Evolutionary conservation across 805 yeast genomes (phyloP).

Genomic region (Ogataea haglerorum): DNA sequence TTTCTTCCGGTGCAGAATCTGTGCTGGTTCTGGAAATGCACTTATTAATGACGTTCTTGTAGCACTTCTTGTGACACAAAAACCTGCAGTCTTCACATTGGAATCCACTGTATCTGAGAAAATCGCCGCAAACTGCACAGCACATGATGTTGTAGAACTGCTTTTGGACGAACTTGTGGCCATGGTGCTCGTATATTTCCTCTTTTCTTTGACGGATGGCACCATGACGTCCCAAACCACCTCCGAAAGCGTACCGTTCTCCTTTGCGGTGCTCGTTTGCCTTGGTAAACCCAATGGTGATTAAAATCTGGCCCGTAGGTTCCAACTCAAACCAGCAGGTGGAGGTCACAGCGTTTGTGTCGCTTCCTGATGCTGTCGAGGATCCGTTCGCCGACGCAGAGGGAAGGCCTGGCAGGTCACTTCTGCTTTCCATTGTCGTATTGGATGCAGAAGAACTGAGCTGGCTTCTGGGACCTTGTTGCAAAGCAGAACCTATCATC

Average conservation of each 20-base stretch:
- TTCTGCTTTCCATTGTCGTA: conserved; percentile 7
- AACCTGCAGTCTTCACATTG: conserved; percentile 85
- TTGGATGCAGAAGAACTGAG: conserved; percentile 9
- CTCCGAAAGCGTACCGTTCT: conserved; percentile 46
- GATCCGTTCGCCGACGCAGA: conserved; percentile 17
- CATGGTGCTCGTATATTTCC: conserved; percentile 90
- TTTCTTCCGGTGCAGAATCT: conserved; percentile 67
- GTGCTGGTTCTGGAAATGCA: conserved; percentile 76
- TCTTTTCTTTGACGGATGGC: conserved; percentile 93
- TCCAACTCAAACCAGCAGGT: conserved; percentile 89
- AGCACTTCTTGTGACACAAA: conserved; percentile 78
- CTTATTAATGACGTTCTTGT: conserved; percentile 74
- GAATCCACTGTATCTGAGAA: conserved; percentile 79
- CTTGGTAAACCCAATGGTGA: conserved; percentile 78
- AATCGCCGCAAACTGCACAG: conserved; percentile 96
- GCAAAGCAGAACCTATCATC: conserved; percentile 73
- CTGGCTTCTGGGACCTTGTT: conserved; percentile 16
- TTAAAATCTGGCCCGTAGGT: conserved; percentile 86
- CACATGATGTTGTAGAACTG: conserved; percentile 95
- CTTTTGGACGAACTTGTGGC: conserved; percentile 94
- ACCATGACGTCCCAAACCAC: conserved; percentile 91
- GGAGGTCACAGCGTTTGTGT: conserved; percentile 39
- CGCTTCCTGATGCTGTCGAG: conserved; percentile 9
- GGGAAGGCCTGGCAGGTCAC: conserved; percentile 13
- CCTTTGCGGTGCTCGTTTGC: conserved; percentile 42